Evolutionary conservation across 2,329 filamentous ascomycete species (phyloP), one percentile per base, ranked within the genome.

Genomic region (Lachnellula suecica): DNA sequence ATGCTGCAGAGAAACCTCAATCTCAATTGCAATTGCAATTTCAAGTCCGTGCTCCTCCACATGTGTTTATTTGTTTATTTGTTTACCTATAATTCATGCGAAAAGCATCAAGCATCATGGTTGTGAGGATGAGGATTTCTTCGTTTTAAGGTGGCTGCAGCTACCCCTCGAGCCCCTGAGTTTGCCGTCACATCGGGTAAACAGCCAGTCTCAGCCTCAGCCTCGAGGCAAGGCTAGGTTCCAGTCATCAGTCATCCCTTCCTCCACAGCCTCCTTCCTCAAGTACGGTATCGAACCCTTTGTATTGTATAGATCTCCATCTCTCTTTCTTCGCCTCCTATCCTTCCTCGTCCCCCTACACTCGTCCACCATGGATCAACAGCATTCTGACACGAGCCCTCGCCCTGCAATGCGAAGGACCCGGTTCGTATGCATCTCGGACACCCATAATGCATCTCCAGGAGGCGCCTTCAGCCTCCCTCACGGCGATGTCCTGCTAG

Each of bases 371-470:
- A 48, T 52, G 49, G 9, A 37, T 35, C n/a, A 10, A 19, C 24
- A 45, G 20, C 13, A n/a, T 29, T 13, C n/a, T 5, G 22, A 34
- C 13, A 29, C 40, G 40, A 6, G 10, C 13, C 35, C 34, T 10
- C n/a, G n/a, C n/a, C 17, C 49, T 13, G 22, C 35, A 35, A 57
- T 49, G 31, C 61, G 64, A 27, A 73, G 78, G 57, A 84, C 86
- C 5, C 79, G 87, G 54, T 79, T 91, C 52, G 85, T 91, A 47
- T 90, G 87, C 70, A 78, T 91, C 51, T 88, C 88, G 4, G 88
- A 92, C 70, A 91, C 87, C 2, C 87, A 91, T 69, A 89, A 89
- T 66, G 77, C 71, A 31, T 68, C 69, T n/a, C 73, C 75, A 11
- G 58, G 64, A 46, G 68, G 74, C 59, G 76, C 76, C 2, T 74